Base-by-base conservation (phyloP, 495 filamentous ascomycete species). In the Aspergillus saccharolyticus region DNA sequence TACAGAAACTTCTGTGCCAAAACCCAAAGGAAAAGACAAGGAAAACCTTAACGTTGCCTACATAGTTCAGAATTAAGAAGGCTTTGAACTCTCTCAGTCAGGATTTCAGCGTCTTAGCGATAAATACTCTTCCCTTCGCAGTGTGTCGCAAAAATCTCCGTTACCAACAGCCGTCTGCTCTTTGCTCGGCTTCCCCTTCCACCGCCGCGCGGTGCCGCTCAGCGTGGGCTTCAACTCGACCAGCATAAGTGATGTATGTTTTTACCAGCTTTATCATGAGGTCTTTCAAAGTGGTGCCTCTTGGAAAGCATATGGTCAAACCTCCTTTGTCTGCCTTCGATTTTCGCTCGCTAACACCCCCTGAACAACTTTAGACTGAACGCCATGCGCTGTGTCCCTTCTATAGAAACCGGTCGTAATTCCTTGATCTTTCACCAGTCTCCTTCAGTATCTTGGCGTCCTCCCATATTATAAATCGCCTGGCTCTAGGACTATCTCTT, bases 381-480 rank as follows among this genome's bases (percentile, higher is more conserved):
- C 62, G 67, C 61, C 61, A 75, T 74, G 73, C 64, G 66, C 61
- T 62, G 56, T 63, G 56, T 63, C 59, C 57, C 64, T 14, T 59
- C 60, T 50, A 62, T 44, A 66, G 58, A 60, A 17, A 47, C 57
- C 48, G 45, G 57, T 53, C 56, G 60, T 60, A 61, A 64, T 49
- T 57, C 54, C 44, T 54, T 61, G 60, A 64, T 61, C 51, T 58
- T 52, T 56, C 50, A 60, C 42, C 55, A 57, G 55, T 57, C 54
- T 42, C 49, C 54, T 39, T 58, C 60, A 18, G 39, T 63, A 17
- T 46, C 56, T 42, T 63, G 62, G 62, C 62, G 56, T 19, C 65
- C 60, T 56, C 65, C 62, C 49, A 63, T 63, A 56, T 53, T 59
- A 19, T 68, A 63, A 52, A 22, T 39, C 10, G 33, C 33, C 33